Evolutionary conservation across 345 rosid genomes (phyloP), one percentile per base, ranked within the genome.

Genomic region (Laguncularia racemosa): DNA sequence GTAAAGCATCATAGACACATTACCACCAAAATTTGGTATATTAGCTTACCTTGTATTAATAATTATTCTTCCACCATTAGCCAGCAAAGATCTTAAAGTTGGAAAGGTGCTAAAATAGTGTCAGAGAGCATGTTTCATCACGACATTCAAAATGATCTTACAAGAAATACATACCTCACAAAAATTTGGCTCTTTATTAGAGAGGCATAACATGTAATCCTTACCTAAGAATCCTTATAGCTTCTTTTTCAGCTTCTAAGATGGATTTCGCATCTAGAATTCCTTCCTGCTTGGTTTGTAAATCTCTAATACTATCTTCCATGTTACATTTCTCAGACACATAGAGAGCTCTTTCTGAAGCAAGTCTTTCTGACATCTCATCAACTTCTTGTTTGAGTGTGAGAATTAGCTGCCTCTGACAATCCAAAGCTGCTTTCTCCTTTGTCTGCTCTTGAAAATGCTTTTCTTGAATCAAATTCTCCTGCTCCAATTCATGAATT

Each of bases 381-480:
- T 81, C 80, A 52, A 82, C 77, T 62, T 89, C 96, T 62, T 78
- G 83, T 70, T 70, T 77, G 52, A 89, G 77, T 66, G 75, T 65
- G 13, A 48, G 57, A 63, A 82, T 77, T 61, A 93, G 70, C 71
- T 87, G 97, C 73, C 74, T 79, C 69, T 93, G 96, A 75, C 96
- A 89, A 44, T 81, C 85, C 79, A 82, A 78, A 43, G 85, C 86
- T 48, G 85, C 89, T 71, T 78, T 83, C 73, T 89, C 95, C 85
- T 89, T 89, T 73, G 70, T 61, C 52, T 50, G 21, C 67, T 82
- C 85, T 0, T 76, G 72, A 43, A 53, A 69, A 66, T 59, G 65
- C 73, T 79, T 82, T 61, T 72, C 62, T 61, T 75, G 86, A 56
- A 70, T 38, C 19, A 15, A 58, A 55, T 79, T 73, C 59, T 83